Evolutionary conservation across 192 early-diverging fungal genomes (phyloP), one percentile per base, ranked within the genome.

Genomic region (Mycoemilia scoparia): DNA sequence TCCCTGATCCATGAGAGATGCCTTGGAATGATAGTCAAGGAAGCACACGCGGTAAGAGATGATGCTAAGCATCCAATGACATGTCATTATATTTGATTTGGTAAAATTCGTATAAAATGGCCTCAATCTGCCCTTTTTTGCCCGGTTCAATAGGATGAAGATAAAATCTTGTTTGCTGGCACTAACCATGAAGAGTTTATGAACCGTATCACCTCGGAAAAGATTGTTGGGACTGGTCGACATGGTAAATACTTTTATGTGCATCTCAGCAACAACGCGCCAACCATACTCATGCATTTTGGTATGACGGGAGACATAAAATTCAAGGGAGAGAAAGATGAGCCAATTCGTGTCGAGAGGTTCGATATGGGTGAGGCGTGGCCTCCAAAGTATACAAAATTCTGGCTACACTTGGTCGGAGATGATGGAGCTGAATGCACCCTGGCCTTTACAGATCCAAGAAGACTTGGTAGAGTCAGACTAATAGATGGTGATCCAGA

Each of bases 241-340:
- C 58, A 64, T 19, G 85, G 85, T 25, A 88, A 87, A 58, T 60
- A 71, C 21, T 84, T 87, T 53, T 73, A 58, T 32, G 45, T 69
- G 5, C 14, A 27, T 18, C 21, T 64, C 13, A 46, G 30, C 14
- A 42, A 49, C 7, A 44, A 43, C n/a, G 40, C 35, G 4, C 18
- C 50, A 7, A 25, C 33, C 0, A 31, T 64, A 24, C 32, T 84
- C 4, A 24, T 73, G 36, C 81, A 87, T 46, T 66, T 79, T 46
- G 85, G 82, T 19, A 79, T 82, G 79, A 72, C 77, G 3, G 72
- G 76, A n/a, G 41, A 56, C 34, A 39, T 60, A 4, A 39, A 42
- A 12, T 13, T 60, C 16, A 34, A 37, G 20, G 51, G 29, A 6
- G 36, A 51, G 24, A 18, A 46, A 3, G 20, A 31, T 18, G 37